A percentile compares a stretch with the other conserved stretches of the same genome.
phyloP scores from a whole-genome alignment of 2,329 filamentous ascomycete species.

The Nakataea oryzae region DNA sequence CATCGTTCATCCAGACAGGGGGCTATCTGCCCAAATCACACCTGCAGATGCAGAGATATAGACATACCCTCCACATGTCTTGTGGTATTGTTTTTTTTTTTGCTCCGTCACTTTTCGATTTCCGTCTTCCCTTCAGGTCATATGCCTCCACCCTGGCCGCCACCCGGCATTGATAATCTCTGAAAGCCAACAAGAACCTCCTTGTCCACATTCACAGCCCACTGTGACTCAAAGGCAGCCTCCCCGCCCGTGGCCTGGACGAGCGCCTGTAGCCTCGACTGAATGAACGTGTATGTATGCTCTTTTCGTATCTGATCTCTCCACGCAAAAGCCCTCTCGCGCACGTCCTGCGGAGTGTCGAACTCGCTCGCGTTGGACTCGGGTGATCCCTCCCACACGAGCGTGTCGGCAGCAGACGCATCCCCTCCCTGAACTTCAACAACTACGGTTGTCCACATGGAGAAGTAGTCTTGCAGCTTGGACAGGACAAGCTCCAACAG shows the following conservation, averaged over 20 bases:
- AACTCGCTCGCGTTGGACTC: slow-evolving; percentile 32
- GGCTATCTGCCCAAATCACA: too few species aligned
- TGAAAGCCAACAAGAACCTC: slow-evolving; percentile 60
- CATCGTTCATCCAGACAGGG: too few species aligned
- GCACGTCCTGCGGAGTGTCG: slow-evolving; percentile 43
- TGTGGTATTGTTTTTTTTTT: not conserved
- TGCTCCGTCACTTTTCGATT: not conserved
- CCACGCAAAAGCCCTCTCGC: slow-evolving; percentile 40
- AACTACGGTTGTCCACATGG: slow-evolving; percentile 64
- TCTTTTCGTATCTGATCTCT: slow-evolving; percentile 60
- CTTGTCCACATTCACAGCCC: slow-evolving; percentile 64
- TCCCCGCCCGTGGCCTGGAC: slow-evolving; percentile 54
- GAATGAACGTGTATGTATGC: slow-evolving; percentile 53
- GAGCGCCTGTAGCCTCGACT: slow-evolving; percentile 46
- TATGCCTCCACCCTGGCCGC: not conserved
- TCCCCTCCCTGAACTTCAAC: slow-evolving; percentile 53
- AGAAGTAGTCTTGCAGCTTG: slow-evolving; percentile 62
- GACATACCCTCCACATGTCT: too few species aligned
- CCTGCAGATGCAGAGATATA: too few species aligned
- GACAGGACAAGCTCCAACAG: slow-evolving; percentile 47
- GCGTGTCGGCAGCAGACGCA: slow-evolving; percentile 37
- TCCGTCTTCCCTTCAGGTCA: not conserved
- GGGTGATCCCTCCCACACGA: slow-evolving; percentile 31
- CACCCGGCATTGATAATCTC: slow-evolving; percentile 15
- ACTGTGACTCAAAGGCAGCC: slow-evolving; percentile 55